Conservation (phyloP, 2,329 filamentous ascomycete genomes). For the Sporothrix luriei region DNA sequence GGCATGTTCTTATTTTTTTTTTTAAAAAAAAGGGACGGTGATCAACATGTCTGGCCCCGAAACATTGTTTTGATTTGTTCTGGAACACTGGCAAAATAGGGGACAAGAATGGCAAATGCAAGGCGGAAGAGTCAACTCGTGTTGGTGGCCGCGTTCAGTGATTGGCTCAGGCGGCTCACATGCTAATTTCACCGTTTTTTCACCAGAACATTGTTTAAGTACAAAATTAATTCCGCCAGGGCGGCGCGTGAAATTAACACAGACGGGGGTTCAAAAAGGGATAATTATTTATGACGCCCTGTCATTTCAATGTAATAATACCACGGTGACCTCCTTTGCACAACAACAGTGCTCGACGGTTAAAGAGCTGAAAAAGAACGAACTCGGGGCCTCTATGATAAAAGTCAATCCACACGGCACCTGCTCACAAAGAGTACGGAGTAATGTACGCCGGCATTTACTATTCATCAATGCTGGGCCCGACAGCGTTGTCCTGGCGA, state of each 20-base stretch:
- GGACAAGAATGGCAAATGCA: conserved; percentile 9
- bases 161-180: conserved; percentile 14
- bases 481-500: background rate
- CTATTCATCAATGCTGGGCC: background rate
- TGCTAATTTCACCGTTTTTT: background rate
- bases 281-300: conserved; percentile 5
- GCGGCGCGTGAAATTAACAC: conserved; percentile 15
- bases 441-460: too few species aligned
- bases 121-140: conserved; percentile 15
- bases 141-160: conserved; percentile 3
- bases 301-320: background rate
- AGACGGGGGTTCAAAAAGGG: background rate
- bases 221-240: background rate
- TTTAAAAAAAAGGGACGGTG: background rate
- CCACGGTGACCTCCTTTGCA: too few species aligned
- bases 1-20: background rate
- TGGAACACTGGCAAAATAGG: conserved; percentile 3
- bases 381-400: too few species aligned
- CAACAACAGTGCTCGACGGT: too few species aligned
- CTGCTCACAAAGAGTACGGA: too few species aligned
- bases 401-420: too few species aligned
- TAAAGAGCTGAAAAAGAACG: too few species aligned
- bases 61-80: conserved; percentile 11
- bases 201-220: too few species aligned
- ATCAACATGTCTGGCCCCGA: background rate